Evolutionary conservation across 768 basidiomycete species (phyloP).

Genomic region (Leccinum sublutescens): DNA sequence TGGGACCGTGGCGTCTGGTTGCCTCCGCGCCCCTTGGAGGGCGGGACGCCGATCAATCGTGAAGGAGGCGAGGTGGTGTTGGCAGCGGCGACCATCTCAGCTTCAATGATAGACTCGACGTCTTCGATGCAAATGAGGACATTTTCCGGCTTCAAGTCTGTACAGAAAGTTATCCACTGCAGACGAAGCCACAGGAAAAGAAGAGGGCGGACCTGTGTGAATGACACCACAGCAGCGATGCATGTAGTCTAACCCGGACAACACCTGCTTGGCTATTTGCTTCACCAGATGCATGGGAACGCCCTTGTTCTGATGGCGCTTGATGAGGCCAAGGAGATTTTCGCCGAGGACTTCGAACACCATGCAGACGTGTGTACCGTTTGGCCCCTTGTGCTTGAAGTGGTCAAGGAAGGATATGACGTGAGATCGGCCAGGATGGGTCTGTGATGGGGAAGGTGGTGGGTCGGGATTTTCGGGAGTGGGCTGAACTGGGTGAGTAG

Average conservation of each 20-base stretch:
- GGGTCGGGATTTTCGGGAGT: slow-evolving; percentile 51
- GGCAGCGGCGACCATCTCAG: slow-evolving; percentile 60
- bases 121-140: slow-evolving; percentile 97
- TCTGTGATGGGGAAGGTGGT: slow-evolving; percentile 52
- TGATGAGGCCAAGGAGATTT: slow-evolving; percentile 93
- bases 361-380: slow-evolving; percentile 99
- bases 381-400: slow-evolving; percentile 94
- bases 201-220: slow-evolving; percentile 66
- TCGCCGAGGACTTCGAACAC: slow-evolving; percentile 98
- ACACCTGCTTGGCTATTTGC: slow-evolving; percentile 95
- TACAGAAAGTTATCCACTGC: slow-evolving; percentile 8
- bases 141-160: slow-evolving; percentile 97
- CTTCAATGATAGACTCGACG: slow-evolving; percentile 87
- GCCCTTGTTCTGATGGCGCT: slow-evolving; percentile 97
- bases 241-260: slow-evolving; percentile 96
- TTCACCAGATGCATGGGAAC: slow-evolving; percentile 91
- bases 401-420: slow-evolving; percentile 98
- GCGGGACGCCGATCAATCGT: slow-evolving; percentile 89
- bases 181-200: not conserved
- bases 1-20: slow-evolving; percentile 93
- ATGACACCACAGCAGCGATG: slow-evolving; percentile 97
- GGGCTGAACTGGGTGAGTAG: slow-evolving; percentile 52
- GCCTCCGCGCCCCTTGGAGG: slow-evolving; percentile 88
- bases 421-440: slow-evolving; percentile 87
- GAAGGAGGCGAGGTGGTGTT: slow-evolving; percentile 39